Percentiles rank a stretch among this genome's conserved stretches.
phyloP scores from a whole-genome alignment of 176 grass and related monocot genomes.

The Aegilops speltoides region DNA sequence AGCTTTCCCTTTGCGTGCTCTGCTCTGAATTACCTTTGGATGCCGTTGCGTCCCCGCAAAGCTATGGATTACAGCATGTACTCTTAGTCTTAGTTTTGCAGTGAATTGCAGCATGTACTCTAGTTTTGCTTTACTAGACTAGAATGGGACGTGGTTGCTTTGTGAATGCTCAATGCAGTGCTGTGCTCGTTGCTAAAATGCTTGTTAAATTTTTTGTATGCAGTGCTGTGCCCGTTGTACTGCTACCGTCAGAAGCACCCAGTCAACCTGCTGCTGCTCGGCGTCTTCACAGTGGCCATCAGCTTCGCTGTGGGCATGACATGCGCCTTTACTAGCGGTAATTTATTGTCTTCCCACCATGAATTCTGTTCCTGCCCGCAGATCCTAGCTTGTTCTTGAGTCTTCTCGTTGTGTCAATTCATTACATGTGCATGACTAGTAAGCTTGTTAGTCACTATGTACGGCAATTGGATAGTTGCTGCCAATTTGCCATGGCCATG shows the following conservation, averaged over 20 bases:
- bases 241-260: conserved; percentile 71
- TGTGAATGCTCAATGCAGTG: neutral
- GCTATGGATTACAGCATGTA: neutral
- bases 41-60: neutral
- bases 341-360: neutral
- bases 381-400: neutral
- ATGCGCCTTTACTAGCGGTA: conserved; percentile 90
- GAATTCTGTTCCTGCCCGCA: no score
- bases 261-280: conserved; percentile 69
- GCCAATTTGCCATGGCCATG: neutral
- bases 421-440: neutral
- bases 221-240: conserved; percentile 59
- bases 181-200: conserved; percentile 40
- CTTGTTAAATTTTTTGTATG: neutral
- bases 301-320: conserved; percentile 76
- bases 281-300: conserved; percentile 63
- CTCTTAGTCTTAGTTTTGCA: neutral
- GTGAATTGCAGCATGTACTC: neutral
- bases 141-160: no score
- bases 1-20: conserved; percentile 22
- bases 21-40: no score
- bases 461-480: neutral
- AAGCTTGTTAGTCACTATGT: neutral
- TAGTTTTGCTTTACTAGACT: neutral
- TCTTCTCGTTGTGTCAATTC: neutral